Percentiles rank a stretch among this genome's conserved stretches.
phyloP scores from a whole-genome alignment of 2,329 filamentous ascomycete species.

The Oidium heveae region DNA sequence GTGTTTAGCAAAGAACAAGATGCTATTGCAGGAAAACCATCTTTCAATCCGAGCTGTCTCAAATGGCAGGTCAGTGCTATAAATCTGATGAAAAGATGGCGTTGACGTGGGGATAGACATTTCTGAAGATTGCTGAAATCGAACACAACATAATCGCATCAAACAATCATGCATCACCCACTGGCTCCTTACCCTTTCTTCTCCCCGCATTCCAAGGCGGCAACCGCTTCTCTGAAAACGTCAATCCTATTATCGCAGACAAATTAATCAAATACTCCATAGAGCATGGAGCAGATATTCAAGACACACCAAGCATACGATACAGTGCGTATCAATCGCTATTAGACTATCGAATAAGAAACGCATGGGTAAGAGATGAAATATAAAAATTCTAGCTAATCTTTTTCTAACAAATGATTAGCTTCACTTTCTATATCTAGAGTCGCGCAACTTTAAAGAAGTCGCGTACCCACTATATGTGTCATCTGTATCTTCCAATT shows the following conservation, averaged over 20 bases:
- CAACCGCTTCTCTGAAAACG: slow-evolving; percentile 13
- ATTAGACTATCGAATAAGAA: slow-evolving; percentile 51
- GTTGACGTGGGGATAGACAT: slow-evolving; percentile 30
- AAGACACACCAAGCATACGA: slow-evolving; percentile 22
- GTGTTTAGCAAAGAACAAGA: slow-evolving; percentile 48
- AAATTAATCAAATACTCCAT: slow-evolving; percentile 46
- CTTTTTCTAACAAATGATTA: slow-evolving; percentile 11
- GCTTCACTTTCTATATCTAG: slow-evolving; percentile 65
- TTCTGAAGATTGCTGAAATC: slow-evolving; percentile 52
- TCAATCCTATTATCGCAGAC: slow-evolving; percentile 28
- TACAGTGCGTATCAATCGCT: slow-evolving; percentile 57
- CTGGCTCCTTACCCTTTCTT: slow-evolving; percentile 70
- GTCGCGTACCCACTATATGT: slow-evolving; percentile 54
- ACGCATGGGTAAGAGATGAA: slow-evolving; percentile 46
- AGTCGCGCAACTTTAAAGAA: slow-evolving; percentile 32
- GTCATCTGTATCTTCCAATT: slow-evolving; percentile 32
- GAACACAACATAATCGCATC: slow-evolving; percentile 42
- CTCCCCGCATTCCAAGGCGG: slow-evolving; percentile 23
- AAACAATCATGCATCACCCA: slow-evolving; percentile 82
- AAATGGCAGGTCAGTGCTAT: slow-evolving; percentile 64
- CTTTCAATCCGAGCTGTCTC: slow-evolving; percentile 77
- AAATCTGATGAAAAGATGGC: neutral
- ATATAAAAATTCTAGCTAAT: neutral
- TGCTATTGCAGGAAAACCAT: slow-evolving; percentile 35
- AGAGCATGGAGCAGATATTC: slow-evolving; percentile 20